Evolutionary conservation across 1,284 basidiomycete species (phyloP), one percentile per base, ranked within the genome.

Genomic region (Ustilago tritici): DNA sequence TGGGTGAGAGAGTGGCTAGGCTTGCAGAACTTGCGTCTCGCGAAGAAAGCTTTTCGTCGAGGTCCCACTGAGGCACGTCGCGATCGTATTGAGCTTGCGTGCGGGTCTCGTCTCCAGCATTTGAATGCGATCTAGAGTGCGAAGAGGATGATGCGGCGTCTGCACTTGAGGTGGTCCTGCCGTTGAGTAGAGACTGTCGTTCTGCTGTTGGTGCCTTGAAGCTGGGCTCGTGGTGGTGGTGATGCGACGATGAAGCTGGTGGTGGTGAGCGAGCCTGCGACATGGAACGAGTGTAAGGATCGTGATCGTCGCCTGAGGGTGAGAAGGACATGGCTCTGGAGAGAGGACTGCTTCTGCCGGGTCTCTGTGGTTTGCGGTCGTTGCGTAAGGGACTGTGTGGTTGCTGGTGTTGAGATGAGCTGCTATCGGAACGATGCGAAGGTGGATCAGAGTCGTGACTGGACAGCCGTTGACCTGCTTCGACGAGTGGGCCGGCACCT

Each of bases 1-100:
- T 53, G 34, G 70, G 70, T 31, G 70, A 66, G 6, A 77, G 64
- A 1, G 76, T 78, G 3, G 70, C 71, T 1, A 78, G 59, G 19
- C 76, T 78, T 11, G 70, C 65, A 1, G 71, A 70, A 56, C 76
- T 78, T 17, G 59, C 61, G 32, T 70, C 47, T 17, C 76, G 74
- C 10, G 74, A 70, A 2, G 66, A 78, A 28, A 68, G 54, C 36
- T 60, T 70, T 17, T 40, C 56, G 53, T 82, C 80, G 36, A 84
- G 66, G 19, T 68, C 55, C 79, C 76, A 82, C 1, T 64, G 57
- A 1, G 80, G 82, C 35, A 84, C 82, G 40, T 84, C 82, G 11
- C 60, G 60, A 53, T 84, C 81, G 41, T 50, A 58, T 9, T n/a
- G 56, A 19, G 64, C 61, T 31, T 56, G 57, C 3, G 56, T 5